phyloP scores from a whole-genome alignment of 768 basidiomycete genomes.

The Auricularia auricula-judae region DNA sequence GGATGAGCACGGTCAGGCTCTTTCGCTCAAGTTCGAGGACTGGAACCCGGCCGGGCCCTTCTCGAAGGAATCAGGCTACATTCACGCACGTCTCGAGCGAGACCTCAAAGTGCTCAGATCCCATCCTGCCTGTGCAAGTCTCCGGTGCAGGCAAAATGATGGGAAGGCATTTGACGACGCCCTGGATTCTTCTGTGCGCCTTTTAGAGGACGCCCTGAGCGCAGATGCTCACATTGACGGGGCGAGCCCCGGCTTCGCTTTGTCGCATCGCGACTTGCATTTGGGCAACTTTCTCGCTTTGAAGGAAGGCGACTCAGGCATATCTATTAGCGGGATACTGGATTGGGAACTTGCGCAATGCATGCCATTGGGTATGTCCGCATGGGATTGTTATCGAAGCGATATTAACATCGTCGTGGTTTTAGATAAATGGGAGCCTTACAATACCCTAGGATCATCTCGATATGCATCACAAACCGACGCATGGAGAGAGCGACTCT shows the following conservation, averaged over 20 bases:
- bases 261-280: background rate
- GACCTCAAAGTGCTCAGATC: background rate
- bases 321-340: background rate
- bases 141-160: background rate
- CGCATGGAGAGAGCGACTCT: too few species aligned
- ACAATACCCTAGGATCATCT: too few species aligned
- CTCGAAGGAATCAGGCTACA: background rate
- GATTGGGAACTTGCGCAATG: background rate
- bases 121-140: background rate
- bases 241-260: background rate
- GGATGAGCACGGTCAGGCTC: background rate
- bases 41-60: background rate
- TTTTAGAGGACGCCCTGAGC: background rate
- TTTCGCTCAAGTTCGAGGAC: background rate
- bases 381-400: too few species aligned
- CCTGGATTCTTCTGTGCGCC: background rate
- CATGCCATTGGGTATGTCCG: too few species aligned
- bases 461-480: too few species aligned
- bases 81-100: background rate
- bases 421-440: too few species aligned
- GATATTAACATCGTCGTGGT: too few species aligned
- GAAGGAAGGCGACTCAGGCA: background rate
- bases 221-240: background rate
- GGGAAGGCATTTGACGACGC: background rate
- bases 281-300: background rate